Conservation (phyloP, 129 eudicot genomes). For the Deinandra increscens region DNA sequence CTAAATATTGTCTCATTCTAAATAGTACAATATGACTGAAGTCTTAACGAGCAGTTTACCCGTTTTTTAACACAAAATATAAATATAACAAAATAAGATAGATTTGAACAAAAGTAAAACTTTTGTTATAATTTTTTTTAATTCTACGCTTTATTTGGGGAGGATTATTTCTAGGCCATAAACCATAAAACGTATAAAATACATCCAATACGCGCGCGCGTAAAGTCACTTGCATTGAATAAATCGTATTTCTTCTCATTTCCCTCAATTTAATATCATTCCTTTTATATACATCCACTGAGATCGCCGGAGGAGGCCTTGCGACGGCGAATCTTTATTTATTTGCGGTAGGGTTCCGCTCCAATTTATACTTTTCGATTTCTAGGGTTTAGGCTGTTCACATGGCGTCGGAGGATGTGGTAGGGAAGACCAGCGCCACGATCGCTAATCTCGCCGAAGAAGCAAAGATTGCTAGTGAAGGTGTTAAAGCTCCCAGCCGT, state of each 20-base stretch:
- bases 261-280: slow-evolving; percentile 14
- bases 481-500: slow-evolving; percentile 72
- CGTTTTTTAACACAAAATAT: no score
- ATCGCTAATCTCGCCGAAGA: slow-evolving; percentile 94
- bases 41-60: no score
- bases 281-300: slow-evolving; percentile 18
- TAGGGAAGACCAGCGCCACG: slow-evolving; percentile 68
- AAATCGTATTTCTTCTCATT: slow-evolving; percentile 13
- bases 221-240: background rate
- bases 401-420: slow-evolving; percentile 99
- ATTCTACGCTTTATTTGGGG: no score
- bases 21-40: no score
- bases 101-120: no score
- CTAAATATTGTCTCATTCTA: no score
- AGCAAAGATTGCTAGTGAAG: slow-evolving; percentile 90
- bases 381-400: slow-evolving; percentile 37
- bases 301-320: slow-evolving; percentile 39
- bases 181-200: background rate
- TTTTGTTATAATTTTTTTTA: no score
- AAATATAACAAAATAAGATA: no score
- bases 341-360: slow-evolving; percentile 25
- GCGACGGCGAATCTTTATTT: slow-evolving; percentile 33
- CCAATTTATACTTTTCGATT: slow-evolving; percentile 7
- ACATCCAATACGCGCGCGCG: slow-evolving; percentile 25
- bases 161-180: background rate